phyloP scores from a whole-genome alignment of 2,329 filamentous ascomycete species.

The Phaeosphaeriaceae sp. region DNA sequence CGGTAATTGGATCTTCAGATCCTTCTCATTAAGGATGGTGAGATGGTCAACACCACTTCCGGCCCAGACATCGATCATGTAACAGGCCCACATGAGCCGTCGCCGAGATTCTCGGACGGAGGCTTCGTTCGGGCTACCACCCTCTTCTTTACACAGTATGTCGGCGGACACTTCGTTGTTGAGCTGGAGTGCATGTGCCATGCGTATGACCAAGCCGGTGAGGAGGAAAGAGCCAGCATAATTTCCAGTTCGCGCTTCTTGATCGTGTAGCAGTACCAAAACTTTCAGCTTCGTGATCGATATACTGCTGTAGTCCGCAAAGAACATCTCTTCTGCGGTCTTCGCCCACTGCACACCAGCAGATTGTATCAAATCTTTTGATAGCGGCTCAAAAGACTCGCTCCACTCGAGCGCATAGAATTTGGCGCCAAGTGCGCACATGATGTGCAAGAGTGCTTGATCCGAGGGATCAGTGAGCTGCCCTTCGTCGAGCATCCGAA shows the following conservation, averaged over 20 bases:
- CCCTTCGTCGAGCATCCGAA: conserved; percentile 43
- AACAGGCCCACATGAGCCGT: conserved; percentile 46
- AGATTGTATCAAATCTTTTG: conserved; percentile 38
- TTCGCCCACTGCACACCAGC: conserved; percentile 46
- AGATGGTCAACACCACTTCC: conserved; percentile 44
- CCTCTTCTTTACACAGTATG: conserved; percentile 35
- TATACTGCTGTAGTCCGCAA: conserved; percentile 43
- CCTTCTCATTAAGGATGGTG: conserved; percentile 42
- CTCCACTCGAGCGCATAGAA: conserved; percentile 43
- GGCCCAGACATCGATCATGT: conserved; percentile 46
- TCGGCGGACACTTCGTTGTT: conserved; percentile 40
- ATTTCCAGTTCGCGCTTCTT: conserved; percentile 41
- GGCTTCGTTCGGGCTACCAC: conserved; percentile 35
- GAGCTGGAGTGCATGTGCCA: conserved; percentile 43
- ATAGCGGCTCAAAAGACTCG: conserved; percentile 32
- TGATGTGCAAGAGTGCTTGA: conserved; percentile 41
- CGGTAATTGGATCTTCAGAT: conserved; percentile 43
- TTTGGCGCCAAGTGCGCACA: conserved; percentile 40
- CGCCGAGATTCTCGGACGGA: conserved; percentile 39
- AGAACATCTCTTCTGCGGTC: conserved; percentile 41
- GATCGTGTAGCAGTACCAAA: conserved; percentile 39
- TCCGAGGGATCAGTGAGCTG: conserved; percentile 37
- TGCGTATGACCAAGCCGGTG: conserved; percentile 40
- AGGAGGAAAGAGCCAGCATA: conserved; percentile 43
- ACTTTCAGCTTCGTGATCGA: conserved; percentile 42